These are phyloP conservation scores for Populus euphratica DNA, from an alignment of 345 rosid genomes.

Conservation along the genomic window DNA sequence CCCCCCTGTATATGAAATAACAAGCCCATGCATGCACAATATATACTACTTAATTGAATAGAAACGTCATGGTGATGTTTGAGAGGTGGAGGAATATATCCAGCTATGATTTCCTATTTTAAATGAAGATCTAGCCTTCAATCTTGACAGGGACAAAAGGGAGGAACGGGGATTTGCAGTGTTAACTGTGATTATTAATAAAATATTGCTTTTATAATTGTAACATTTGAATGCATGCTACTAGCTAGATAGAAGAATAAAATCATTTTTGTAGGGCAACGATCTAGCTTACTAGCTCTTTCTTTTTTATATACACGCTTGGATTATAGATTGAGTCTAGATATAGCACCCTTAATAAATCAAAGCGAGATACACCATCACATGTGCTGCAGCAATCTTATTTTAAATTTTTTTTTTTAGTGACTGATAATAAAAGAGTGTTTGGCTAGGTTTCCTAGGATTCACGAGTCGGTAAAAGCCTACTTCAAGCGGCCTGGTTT, in stretches of 20 bases:
- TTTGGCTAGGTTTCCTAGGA: constrained; percentile 22
- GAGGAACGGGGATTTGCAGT: not conserved
- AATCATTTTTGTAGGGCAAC: constrained; percentile 36
- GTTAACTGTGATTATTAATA: not conserved
- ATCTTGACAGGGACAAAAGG: not conserved
- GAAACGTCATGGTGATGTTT: no score
- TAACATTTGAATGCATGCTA: constrained; percentile 6
- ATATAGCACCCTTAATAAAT: constrained; percentile 11
- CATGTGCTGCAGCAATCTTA: constrained; percentile 36
- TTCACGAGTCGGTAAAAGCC: constrained; percentile 30
- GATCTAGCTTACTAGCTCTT: constrained; percentile 16
- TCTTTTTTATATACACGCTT: not conserved
- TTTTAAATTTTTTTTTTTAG: not conserved
- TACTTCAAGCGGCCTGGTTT: constrained; percentile 23
- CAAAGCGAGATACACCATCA: constrained; percentile 33
- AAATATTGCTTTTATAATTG: not conserved
- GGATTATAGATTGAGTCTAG: constrained; percentile 3
- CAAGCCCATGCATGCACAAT: not conserved
- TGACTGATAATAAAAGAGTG: constrained; percentile 5
- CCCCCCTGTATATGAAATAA: not conserved
- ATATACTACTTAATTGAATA: no score
- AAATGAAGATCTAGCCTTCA: not conserved
- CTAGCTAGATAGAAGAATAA: constrained; percentile 16
- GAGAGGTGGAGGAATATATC: no score
- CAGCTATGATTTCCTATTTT: not conserved